phyloP scores from a whole-genome alignment of 176 grass and related monocot species.

The Carex parvula region DNA sequence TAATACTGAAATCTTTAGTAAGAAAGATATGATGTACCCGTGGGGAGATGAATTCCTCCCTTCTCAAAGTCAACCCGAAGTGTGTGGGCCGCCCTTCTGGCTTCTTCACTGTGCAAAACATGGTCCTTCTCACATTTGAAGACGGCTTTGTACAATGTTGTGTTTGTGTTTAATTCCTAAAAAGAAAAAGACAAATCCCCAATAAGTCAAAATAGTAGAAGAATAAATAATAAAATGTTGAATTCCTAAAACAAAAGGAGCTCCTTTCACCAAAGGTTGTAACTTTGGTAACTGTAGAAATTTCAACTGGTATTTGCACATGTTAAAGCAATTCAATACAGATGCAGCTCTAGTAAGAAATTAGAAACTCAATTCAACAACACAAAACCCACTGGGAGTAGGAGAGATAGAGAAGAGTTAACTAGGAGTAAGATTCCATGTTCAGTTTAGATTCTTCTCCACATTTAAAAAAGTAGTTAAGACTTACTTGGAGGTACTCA shows the following conservation, averaged over 20 bases:
- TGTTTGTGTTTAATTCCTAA: conserved; percentile 86
- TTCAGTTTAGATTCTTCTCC: not conserved
- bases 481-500: conserved; percentile 82
- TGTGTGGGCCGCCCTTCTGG: conserved; percentile 60
- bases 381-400: not conserved
- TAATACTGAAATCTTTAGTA: conserved; percentile 10
- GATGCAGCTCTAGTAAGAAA: not conserved
- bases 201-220: not conserved
- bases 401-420: not conserved
- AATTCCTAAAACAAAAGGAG: not conserved
- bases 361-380: not conserved
- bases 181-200: not conserved
- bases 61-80: conserved; percentile 88
- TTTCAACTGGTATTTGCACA: not conserved
- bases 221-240: not conserved
- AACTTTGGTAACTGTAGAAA: not conserved
- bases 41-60: conserved; percentile 86
- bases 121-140: conserved; percentile 66
- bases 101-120: conserved; percentile 60
- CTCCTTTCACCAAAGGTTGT: not conserved
- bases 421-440: not conserved
- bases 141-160: conserved; percentile 70
- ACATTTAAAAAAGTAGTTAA: not conserved
- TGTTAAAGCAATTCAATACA: not conserved
- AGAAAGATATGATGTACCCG: conserved; percentile 34